Evolutionary conservation across 1,284 basidiomycete genomes (phyloP), one percentile per base, ranked within the genome.

Genomic region (Phenoliferia sp.): DNA sequence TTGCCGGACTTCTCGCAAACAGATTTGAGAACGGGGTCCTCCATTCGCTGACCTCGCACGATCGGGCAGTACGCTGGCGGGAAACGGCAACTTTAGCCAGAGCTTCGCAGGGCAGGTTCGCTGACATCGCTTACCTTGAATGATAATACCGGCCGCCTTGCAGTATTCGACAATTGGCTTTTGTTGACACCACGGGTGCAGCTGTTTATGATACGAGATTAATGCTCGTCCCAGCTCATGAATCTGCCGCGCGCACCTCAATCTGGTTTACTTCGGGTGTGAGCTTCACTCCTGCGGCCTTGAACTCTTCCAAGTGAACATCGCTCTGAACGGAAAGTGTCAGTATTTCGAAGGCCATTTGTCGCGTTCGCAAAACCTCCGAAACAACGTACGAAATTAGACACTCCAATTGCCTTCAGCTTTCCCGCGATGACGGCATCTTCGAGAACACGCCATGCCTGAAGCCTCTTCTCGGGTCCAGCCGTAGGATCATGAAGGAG

Each of bases 151-250:
- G 70, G 91, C 81, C 59, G 84, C 77, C 32, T 80, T 76, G 80
- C 92, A 94, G 78, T 90, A 94, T 17, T 85, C 82, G 28, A 90
- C 89, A 63, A 93, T 92, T 2, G 86, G 83, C 58, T 82, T 82
- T 71, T 92, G 90, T 76, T 94, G 92, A 77, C 89, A 91, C 73
- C 88, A 86, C 0, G 91, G 90, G 75, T 92, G 90, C 9, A 92
- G 81, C 86, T 90, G 65, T 44, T 12, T 44, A 44, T 44, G 12
- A 56, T 35, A 3, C 28, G 17, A n/a, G 35, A 65, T 76, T 35
- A 22, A 44, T 72, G 86, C 88, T n/a, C 19, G 52, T 12, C 26
- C 26, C 26, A 5, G 19, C 7, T 29, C 4, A 28, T 26, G 3
- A 3, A 55, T 4, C 6, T n/a, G n/a, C n/a, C n/a, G 26, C 7